phyloP scores from a whole-genome alignment of 345 rosid genomes.

The Salix koriyanagi region DNA sequence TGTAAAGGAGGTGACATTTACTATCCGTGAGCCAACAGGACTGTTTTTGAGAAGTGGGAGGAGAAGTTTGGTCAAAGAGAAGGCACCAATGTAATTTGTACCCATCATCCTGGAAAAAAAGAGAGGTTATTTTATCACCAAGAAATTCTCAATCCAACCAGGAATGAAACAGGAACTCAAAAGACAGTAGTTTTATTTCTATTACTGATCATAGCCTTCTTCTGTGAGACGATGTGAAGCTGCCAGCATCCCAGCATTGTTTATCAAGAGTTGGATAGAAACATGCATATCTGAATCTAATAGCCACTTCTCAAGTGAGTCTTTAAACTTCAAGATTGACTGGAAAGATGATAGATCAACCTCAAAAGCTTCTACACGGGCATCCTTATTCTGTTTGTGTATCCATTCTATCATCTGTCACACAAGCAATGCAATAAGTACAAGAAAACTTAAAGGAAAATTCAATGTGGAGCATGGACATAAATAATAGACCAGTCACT shows the following conservation, averaged over 20 bases:
- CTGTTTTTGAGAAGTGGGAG: conserved; percentile 79
- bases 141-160: neutral
- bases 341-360: conserved; percentile 65
- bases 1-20: conserved; percentile 88
- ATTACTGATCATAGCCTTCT: conserved; percentile 81
- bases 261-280: conserved; percentile 77
- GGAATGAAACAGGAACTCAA: neutral
- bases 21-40: conserved; percentile 72
- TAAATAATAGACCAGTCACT: conserved; percentile 4
- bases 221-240: conserved; percentile 49
- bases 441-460: neutral
- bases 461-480: neutral
- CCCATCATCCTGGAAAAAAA: conserved; percentile 65
- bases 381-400: conserved; percentile 40
- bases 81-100: conserved; percentile 75
- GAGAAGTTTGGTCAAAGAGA: conserved; percentile 62
- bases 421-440: conserved; percentile 6
- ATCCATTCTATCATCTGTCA: conserved; percentile 58
- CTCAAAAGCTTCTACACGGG: conserved; percentile 56
- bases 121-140: neutral
- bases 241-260: conserved; percentile 93
- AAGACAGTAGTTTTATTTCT: neutral
- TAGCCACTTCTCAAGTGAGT: conserved; percentile 73
- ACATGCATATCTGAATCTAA: conserved; percentile 60
- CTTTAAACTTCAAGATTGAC: conserved; percentile 58